Conservation (phyloP, 1,284 basidiomycete species). For the Omphalotus olearius region DNA sequence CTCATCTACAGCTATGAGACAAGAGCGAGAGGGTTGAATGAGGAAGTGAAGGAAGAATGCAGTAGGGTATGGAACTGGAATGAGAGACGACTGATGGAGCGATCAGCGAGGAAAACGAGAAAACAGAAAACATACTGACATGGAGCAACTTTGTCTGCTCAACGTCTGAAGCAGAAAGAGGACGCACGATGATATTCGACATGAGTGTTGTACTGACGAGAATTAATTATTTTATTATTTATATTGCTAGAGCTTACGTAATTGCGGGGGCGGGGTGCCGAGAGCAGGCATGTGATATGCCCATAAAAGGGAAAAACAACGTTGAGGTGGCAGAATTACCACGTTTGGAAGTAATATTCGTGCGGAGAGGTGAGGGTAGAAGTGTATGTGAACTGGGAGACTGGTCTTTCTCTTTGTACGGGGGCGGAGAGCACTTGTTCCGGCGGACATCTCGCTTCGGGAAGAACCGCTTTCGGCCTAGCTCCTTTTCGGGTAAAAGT, state of each 20-base stretch:
- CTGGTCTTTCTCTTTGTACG: not conserved
- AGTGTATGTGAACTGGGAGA: not conserved
- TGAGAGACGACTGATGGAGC: conserved; percentile 30
- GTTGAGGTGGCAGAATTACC: not conserved
- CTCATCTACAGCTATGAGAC: conserved; percentile 39
- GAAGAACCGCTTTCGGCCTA: conserved; percentile 7
- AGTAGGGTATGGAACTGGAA: conserved; percentile 43
- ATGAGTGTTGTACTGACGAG: conserved; percentile 7
- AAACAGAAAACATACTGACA: conserved; percentile 28
- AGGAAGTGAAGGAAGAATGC: conserved; percentile 55
- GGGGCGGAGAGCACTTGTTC: not conserved
- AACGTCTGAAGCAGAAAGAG: conserved; percentile 34
- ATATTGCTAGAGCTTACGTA: not conserved
- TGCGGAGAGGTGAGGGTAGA: too few relatives aligned
- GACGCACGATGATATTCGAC: conserved; percentile 27
- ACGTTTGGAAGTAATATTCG: not conserved
- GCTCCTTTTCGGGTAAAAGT: conserved; percentile 29
- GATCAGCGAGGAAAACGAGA: conserved; percentile 7
- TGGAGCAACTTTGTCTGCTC: conserved; percentile 40
- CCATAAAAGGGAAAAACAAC: not conserved
- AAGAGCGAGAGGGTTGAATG: conserved; percentile 40
- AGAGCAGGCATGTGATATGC: conserved; percentile 3
- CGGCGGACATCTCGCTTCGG: conserved; percentile 7
- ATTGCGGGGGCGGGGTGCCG: conserved; percentile 2
- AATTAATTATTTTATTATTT: not conserved